A percentile compares a stretch with the other conserved stretches of the same genome.
These are phyloP conservation scores for Lasiodiplodia citricola DNA, from an alignment of 2,329 filamentous ascomycete species.

Conservation along the genomic window DNA sequence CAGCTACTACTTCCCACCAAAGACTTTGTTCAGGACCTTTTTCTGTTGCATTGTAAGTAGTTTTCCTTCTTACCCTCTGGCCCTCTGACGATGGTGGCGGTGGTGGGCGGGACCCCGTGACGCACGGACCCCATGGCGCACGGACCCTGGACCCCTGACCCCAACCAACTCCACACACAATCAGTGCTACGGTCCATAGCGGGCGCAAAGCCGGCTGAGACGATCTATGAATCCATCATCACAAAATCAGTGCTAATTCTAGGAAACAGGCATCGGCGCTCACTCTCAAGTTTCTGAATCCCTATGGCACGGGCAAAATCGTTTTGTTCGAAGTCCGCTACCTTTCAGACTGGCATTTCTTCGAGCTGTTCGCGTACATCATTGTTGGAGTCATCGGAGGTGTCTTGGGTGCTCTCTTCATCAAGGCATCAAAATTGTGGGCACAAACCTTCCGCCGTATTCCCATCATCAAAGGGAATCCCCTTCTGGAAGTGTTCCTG, in stretches of 20 bases:
- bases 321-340: constrained; percentile 96
- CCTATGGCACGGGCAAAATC: constrained; percentile 95
- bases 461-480: constrained; percentile 77
- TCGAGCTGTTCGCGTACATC: constrained; percentile 85
- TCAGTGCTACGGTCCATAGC: too few species aligned
- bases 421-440: constrained; percentile 93
- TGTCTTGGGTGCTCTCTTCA: constrained; percentile 85
- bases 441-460: constrained; percentile 86
- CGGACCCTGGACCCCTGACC: too few species aligned
- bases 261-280: constrained; percentile 68
- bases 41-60: constrained; percentile 87
- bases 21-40: constrained; percentile 96
- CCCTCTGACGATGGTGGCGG: too few species aligned
- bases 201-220: too few species aligned
- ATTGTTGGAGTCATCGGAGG: constrained; percentile 87
- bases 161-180: too few species aligned
- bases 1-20: constrained; percentile 95
- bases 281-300: constrained; percentile 92
- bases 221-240: too few species aligned
- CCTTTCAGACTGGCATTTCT: constrained; percentile 87
- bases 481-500: constrained; percentile 84
- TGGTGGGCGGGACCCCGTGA: too few species aligned
- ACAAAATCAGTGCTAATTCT: constrained; percentile 27
- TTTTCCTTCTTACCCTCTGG: too few species aligned
- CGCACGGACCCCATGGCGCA: too few species aligned